Evolutionary conservation across 371 early-diverging fungal species (phyloP), one percentile per base, ranked within the genome.

Genomic region (Circinella umbellata): DNA sequence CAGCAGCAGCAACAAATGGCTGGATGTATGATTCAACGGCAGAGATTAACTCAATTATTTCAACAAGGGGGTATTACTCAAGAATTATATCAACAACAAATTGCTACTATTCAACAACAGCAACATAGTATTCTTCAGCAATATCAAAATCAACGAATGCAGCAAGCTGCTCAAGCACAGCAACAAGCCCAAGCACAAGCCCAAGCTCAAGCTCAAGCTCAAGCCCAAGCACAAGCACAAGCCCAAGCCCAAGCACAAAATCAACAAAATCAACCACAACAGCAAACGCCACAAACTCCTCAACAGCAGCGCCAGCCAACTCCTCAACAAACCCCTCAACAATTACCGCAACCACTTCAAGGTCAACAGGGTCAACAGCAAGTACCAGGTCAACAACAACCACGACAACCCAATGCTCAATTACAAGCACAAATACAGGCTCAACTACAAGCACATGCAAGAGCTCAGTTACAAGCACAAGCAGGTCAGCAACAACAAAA

Each of bases 181-280:
- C 14, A 8, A 51, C 15, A 13, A 51, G 51, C 51, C 4, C 62
- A 61, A 18, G 42, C 38, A 37, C 60, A 60, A 20, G 36, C 34
- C 4, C 69, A 69, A 20, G 27, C 27, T 27, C 64, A 54, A 34
- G 57, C 46, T 27, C 48, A 66, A 27, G 35, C 48, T 18, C n/a
- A n/a, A n/a, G n/a, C n/a, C n/a, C n/a, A n/a, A n/a, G n/a, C n/a
- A n/a, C n/a, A n/a, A n/a, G n/a, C n/a, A n/a, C n/a, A n/a, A n/a
- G 62, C 60, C 15, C 7, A 27, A 27, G 61, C 53, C 34, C 67
- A 53, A 59, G 66, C 18, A 8, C 65, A 74, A 37, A 68, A 64
- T 35, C 59, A 63, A 11, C 67, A 67, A 20, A 71, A 71, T 42
- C 78, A 83, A 36, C 84, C 81, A 46, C 82, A 81, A 42, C 78